Evolutionary conservation across 257 asterid species (phyloP), one percentile per base, ranked within the genome.

Genomic region (Linaria vulgaris): DNA sequence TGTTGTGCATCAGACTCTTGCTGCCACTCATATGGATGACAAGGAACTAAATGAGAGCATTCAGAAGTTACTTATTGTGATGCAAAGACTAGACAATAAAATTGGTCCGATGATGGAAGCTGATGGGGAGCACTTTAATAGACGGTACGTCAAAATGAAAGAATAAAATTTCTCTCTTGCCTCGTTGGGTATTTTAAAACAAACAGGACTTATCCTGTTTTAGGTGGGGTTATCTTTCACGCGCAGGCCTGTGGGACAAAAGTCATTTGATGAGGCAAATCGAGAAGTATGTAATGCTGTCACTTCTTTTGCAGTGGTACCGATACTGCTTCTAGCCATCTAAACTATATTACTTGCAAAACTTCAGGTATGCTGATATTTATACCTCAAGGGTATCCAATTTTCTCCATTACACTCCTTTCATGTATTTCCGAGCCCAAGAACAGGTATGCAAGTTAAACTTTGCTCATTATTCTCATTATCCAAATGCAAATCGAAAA

Each of bases 221-320:
- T 83, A 89, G 96, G 77, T 89, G 96, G 96, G 96, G 96, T 51
- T 89, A 72, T 59, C 85, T 89, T 66, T 89, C 96, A 12, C 92
- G 96, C 66, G 96, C 96, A 62, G 96, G 96, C 54, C 76, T 89
- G 61, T 89, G 96, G 96, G 96, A 89, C 84, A 89, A 89, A 79
- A 89, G 96, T 76, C 96, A 89, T 83, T 74, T 89, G 27, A 89
- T 89, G 96, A 82, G 96, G 73, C 96, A 89, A 72, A 89, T 89
- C 30, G 96, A 89, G 78, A 89, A 89, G 96, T 89, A 82, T 41
- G 81, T 63, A 56, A 58, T n/a, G 63, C 19, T 12, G 13, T 39
- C 43, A 39, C 34, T 73, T 23, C n/a, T 43, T 44, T 3, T 49
- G 1, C 12, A 25, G 19, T 30, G 38, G 15, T 37, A 13, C 19